These are phyloP conservation scores for Yamadazyma sp. DNA, from an alignment of 1,139 yeast genomes.

Conservation along the genomic window DNA sequence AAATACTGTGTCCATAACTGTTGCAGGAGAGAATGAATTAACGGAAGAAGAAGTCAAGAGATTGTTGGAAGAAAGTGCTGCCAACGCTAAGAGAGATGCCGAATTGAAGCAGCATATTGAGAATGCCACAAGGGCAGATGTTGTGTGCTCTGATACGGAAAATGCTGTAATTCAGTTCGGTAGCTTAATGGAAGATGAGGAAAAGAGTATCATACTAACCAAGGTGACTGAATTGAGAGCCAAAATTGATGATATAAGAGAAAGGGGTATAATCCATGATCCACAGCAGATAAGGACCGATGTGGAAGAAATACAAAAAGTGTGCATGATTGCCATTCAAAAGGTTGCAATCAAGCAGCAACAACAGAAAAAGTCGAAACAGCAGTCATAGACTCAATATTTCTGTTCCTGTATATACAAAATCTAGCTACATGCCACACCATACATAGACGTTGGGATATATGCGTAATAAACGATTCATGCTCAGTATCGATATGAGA, in stretches of 20 bases:
- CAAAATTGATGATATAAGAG: constrained; percentile 49
- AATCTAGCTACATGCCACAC: too few relatives aligned
- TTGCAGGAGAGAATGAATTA: constrained; percentile 67
- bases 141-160: constrained; percentile 56
- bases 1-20: constrained; percentile 59
- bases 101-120: constrained; percentile 41
- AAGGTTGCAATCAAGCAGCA: constrained; percentile 50
- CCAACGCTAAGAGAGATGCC: constrained; percentile 42
- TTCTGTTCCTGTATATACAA: background rate
- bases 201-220: constrained; percentile 26
- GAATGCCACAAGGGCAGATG: constrained; percentile 54
- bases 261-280: constrained; percentile 29
- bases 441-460: background rate
- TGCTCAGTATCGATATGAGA: background rate
- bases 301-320: constrained; percentile 51
- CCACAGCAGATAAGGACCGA: constrained; percentile 40
- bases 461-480: too few relatives aligned
- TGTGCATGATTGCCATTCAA: constrained; percentile 51
- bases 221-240: constrained; percentile 37
- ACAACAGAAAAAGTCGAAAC: constrained; percentile 7
- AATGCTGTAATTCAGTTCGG: constrained; percentile 50
- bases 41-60: constrained; percentile 61
- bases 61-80: constrained; percentile 53
- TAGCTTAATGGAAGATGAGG: constrained; percentile 35
- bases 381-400: background rate